A percentile compares a stretch with the other conserved stretches of the same genome.
Conservation (phyloP, 2,329 filamentous ascomycete species). For the Fusarium mangiferae region DNA sequence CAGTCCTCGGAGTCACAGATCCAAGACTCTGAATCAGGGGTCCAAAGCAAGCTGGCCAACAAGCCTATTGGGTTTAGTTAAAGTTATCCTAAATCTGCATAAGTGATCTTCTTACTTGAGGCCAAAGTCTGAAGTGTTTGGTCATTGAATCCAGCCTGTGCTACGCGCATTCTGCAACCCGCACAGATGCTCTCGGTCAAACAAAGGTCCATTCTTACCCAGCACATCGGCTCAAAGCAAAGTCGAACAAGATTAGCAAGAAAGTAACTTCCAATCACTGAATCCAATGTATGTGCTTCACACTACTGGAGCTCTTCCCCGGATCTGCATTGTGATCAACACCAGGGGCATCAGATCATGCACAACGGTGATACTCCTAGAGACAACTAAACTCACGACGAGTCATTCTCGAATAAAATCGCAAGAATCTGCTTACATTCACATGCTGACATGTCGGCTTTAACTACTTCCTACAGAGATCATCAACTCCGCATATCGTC, state of each 20-base stretch:
- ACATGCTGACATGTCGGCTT: too few species aligned
- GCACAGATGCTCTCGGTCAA: not conserved
- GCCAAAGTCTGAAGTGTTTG: not conserved
- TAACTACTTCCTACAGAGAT: not conserved
- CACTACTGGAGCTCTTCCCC: not conserved
- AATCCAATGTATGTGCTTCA: not conserved
- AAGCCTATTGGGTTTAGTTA: not conserved
- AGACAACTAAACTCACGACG: not conserved
- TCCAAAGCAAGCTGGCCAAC: rapidly evolving
- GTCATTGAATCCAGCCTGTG: not conserved
- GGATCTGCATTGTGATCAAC: constrained; percentile 10
- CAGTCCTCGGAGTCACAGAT: not conserved
- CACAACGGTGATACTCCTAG: not conserved
- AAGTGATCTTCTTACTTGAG: not conserved
- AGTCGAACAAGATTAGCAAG: not conserved
- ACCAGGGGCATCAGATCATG: not conserved
- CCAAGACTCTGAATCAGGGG: not conserved
- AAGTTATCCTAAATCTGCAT: not conserved
- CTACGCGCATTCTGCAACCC: not conserved
- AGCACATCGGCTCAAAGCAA: not conserved
- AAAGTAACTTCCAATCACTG: not conserved
- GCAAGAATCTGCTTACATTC: not conserved
- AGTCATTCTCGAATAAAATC: not conserved
- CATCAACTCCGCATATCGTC: not conserved
- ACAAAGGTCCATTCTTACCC: not conserved